Conservation (phyloP, 345 rosid species). For the Eucalyptus pumila region DNA sequence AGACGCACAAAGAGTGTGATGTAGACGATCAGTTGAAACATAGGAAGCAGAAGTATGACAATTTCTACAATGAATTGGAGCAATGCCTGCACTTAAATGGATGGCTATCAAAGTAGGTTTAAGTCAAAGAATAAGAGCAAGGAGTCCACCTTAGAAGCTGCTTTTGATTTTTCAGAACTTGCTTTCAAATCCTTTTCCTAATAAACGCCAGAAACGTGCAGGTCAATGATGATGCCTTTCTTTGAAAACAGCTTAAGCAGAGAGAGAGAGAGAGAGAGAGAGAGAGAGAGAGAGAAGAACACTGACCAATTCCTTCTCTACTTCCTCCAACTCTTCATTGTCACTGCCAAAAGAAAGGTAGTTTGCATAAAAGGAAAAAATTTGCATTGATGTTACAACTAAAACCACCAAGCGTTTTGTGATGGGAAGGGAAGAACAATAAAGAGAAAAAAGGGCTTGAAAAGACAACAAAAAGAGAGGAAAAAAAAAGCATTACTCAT, state of each 20-base stretch:
- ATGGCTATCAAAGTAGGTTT: not conserved
- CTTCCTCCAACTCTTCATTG: slow-evolving; percentile 6
- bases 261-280: not conserved
- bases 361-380: not conserved
- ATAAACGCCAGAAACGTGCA: not conserved
- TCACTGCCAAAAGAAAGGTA: not conserved
- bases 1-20: not conserved
- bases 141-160: not conserved
- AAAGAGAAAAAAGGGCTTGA: not conserved
- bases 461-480: not conserved
- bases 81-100: not conserved
- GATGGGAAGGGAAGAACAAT: not conserved
- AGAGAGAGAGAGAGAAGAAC: not conserved
- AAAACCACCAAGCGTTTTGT: not conserved
- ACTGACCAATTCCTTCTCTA: slow-evolving; percentile 7
- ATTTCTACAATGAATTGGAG: not conserved
- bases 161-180: not conserved
- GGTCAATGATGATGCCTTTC: not conserved
- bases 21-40: not conserved
- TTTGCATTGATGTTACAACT: not conserved
- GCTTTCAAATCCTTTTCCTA: not conserved
- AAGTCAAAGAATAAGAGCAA: not conserved
- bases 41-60: not conserved
- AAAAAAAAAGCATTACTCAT: not conserved
- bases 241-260: not conserved